Conservation (phyloP, 805 yeast genomes). For the Metschnikowia santaceciliae region DNA sequence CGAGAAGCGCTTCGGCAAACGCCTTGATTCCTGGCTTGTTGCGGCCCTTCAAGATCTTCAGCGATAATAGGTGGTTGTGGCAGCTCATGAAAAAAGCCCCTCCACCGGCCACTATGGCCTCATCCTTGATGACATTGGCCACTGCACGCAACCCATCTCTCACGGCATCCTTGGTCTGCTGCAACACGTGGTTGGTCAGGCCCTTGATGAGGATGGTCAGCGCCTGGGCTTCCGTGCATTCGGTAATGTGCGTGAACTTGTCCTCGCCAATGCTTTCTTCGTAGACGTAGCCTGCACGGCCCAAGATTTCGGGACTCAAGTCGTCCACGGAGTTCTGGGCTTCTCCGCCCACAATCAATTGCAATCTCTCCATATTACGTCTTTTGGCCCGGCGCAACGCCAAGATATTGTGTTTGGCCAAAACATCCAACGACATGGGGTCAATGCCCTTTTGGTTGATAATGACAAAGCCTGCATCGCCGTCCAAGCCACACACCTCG, state of each 20-base stretch:
- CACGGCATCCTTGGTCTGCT: conserved; percentile 94
- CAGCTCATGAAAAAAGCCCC: conserved; percentile 93
- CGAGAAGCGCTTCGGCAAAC: conserved; percentile 85
- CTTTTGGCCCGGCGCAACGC: conserved; percentile 98
- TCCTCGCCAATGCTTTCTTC: conserved; percentile 96
- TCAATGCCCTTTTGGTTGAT: conserved; percentile 98
- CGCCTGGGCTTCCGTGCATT: conserved; percentile 81
- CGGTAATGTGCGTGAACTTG: conserved; percentile 93
- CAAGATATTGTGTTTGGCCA: conserved; percentile 87
- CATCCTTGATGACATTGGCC: conserved; percentile 83
- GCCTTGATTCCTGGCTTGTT: conserved; percentile 88
- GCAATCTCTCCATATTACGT: conserved; percentile 98
- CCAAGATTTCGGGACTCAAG: conserved; percentile 71
- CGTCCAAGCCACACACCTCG: conserved; percentile 76
- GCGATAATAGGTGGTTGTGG: conserved; percentile 54
- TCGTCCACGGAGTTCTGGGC: conserved; percentile 98
- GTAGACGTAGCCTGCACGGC: conserved; percentile 84
- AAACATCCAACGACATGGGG: conserved; percentile 92
- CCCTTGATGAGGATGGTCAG: conserved; percentile 92
- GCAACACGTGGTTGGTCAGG: conserved; percentile 81
- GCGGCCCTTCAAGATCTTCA: conserved; percentile 71
- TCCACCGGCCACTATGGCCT: conserved; percentile 88
- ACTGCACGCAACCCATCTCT: conserved; percentile 97
- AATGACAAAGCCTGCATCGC: conserved; percentile 79
- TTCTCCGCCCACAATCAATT: conserved; percentile 93